phyloP scores from a whole-genome alignment of 1,284 basidiomycete species.

The Malassezia arunalokei region DNA sequence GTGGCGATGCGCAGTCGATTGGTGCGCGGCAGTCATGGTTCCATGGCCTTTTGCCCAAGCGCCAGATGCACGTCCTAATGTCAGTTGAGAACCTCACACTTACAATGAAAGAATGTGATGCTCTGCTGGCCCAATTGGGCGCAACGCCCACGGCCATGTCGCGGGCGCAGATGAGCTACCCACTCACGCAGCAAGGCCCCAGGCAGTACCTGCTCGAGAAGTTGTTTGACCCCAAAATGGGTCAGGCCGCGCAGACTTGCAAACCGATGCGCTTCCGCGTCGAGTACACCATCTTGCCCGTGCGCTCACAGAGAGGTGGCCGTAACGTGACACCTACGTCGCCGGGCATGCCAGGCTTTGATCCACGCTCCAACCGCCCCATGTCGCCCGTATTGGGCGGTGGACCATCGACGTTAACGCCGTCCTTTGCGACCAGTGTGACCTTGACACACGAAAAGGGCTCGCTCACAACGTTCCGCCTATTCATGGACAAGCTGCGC shows the following conservation, averaged over 20 bases:
- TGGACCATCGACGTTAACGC: conserved; percentile 14
- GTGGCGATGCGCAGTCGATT: conserved; percentile 1
- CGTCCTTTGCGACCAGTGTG: conserved; percentile 51
- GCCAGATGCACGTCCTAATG: conserved; percentile 52
- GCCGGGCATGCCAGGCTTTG: conserved; percentile 12
- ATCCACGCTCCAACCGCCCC: conserved; percentile 13
- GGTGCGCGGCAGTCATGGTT: conserved; percentile 66
- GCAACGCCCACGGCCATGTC: conserved; percentile 6
- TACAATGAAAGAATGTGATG: conserved; percentile 57
- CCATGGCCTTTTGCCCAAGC: conserved; percentile 71
- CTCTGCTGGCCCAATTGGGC: conserved; percentile 53
- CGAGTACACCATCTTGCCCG: conserved; percentile 35
- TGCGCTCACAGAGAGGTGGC: conserved; percentile 21
- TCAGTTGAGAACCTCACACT: conserved; percentile 51
- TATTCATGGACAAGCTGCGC: conserved; percentile 60
- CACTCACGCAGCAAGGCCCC: conserved; percentile 24
- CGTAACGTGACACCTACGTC: not conserved
- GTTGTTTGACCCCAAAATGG: conserved; percentile 28
- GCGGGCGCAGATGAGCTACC: conserved; percentile 3
- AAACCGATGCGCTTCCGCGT: conserved; percentile 42
- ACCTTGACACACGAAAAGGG: conserved; percentile 77
- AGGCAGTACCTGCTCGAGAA: conserved; percentile 29
- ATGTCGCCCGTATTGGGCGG: conserved; percentile 10
- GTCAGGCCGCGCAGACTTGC: conserved; percentile 18
- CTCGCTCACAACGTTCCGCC: conserved; percentile 65